Base-by-base conservation (phyloP, 225 moss, liverwort and hornwort genomes). In the Climacium dendroides region DNA sequence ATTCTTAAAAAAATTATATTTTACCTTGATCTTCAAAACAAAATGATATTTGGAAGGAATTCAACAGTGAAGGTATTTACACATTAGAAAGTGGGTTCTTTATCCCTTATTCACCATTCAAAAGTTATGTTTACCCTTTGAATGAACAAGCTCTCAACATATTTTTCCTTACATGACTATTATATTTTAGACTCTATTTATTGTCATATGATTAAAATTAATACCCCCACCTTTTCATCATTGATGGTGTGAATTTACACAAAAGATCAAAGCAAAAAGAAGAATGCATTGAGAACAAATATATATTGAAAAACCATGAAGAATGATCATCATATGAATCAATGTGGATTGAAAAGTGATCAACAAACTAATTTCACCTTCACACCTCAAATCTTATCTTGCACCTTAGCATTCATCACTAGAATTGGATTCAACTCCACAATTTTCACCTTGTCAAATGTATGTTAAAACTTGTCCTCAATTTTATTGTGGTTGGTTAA, bases 311-410 rank as follows among this genome's bases (percentile, higher is more conserved):
- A 34, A 75, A 52, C 0, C 39, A 70, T 41, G 0, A 39, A 35
- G 13, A 24, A 3, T 39, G 69, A 70, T 70, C 41, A 25, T 8
- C 1, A 5, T 3, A 1, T 6, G 6, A 25, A 70, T 69, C 0
- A 1, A 41, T 14, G 41, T 70, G 0, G 7, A 25, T 70, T 70
- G 19, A 25, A 25, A 13, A 70, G 8, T 41, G 3, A 70, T 70
- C 15, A 70, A 41, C 15, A 0, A 0, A 70, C 25, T 41, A 41
- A 41, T 0, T 26, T 1, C 15, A 41, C 25, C 15, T 26, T 70
- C 2, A 3, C 70, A 39, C 23, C 22, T 11, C 6, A 24, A 69
- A 39, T 69, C 2, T 23, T 37, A 37, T 24, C 23, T 69, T 24
- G 14, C 41, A 41, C 25, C 8, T 41, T 41, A 9, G 70, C 8